phyloP scores from a whole-genome alignment of 805 yeast genomes.

The Suhomyces prunicola region DNA sequence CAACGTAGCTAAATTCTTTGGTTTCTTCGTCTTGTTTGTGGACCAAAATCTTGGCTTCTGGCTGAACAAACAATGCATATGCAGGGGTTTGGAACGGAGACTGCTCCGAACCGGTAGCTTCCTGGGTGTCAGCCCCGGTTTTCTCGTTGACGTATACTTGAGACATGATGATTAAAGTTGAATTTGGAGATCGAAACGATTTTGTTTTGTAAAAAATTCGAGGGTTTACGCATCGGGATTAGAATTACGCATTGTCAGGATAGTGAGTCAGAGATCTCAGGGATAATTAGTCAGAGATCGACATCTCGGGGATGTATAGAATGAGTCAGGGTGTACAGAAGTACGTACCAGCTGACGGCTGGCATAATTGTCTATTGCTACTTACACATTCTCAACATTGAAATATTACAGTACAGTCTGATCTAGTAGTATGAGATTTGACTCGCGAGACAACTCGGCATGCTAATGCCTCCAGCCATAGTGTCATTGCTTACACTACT shows the following conservation, averaged over 20 bases:
- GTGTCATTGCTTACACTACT: no score
- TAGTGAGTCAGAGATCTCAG: not conserved
- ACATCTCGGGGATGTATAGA: no score
- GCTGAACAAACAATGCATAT: conserved; percentile 58
- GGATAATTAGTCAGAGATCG: no score
- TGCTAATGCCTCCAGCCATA: not conserved
- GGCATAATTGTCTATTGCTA: no score
- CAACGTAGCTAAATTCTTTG: conserved; percentile 55
- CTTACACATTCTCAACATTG: no score
- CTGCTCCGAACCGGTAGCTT: conserved; percentile 60
- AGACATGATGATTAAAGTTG: conserved; percentile 23
- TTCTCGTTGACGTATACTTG: conserved; percentile 69
- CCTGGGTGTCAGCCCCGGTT: conserved; percentile 61
- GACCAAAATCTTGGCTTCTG: conserved; percentile 57
- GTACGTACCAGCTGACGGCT: no score
- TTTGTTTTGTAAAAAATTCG: not conserved
- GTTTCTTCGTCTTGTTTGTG: conserved; percentile 58
- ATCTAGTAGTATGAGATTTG: no score
- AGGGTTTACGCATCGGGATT: not conserved
- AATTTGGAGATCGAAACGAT: not conserved
- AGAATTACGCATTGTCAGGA: not conserved
- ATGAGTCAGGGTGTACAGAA: no score
- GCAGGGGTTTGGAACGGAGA: conserved; percentile 82
- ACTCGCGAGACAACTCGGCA: not conserved
- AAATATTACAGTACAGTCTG: no score